Percentiles rank a stretch among this genome's conserved stretches.
phyloP scores from a whole-genome alignment of 169 alveolate genomes.

The Toxoplasma gondii region DNA sequence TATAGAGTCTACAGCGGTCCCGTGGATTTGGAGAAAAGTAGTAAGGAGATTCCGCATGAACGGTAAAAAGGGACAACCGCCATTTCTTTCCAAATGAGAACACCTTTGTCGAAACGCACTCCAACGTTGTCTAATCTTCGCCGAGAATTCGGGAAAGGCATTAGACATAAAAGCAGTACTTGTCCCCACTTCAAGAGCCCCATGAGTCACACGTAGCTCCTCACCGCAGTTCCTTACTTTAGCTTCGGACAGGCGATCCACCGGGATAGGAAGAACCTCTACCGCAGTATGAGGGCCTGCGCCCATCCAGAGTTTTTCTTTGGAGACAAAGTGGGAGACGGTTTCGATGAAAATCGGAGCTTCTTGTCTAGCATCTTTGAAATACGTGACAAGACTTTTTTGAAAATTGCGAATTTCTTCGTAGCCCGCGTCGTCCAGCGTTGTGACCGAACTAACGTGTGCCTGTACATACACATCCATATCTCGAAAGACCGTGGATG shows the following conservation, averaged over 20 bases:
- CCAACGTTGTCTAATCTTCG: too few relatives aligned
- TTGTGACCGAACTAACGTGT: constrained; percentile 29
- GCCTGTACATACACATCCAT: background rate
- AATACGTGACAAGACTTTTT: constrained; percentile 15
- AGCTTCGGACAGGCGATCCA: constrained; percentile 30
- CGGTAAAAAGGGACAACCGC: too few relatives aligned
- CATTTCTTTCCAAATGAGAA: too few relatives aligned
- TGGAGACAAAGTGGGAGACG: constrained; percentile 22
- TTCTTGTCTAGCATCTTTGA: background rate
- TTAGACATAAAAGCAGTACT: too few relatives aligned
- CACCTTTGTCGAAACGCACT: too few relatives aligned
- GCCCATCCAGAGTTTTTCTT: constrained; percentile 24
- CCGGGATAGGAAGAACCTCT: constrained; percentile 34
- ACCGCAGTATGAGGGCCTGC: constrained; percentile 52
- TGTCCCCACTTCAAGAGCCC: background rate
- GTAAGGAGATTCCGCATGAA: too few relatives aligned
- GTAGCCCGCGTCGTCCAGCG: constrained; percentile 40
- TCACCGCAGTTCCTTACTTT: background rate
- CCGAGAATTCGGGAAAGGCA: too few relatives aligned
- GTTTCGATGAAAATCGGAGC: constrained; percentile 57
- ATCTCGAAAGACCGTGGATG: background rate
- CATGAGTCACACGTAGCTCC: background rate
- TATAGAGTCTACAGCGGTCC: too few relatives aligned
- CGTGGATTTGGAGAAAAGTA: too few relatives aligned
- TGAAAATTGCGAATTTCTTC: constrained; percentile 56